Percentiles rank a stretch among this genome's conserved stretches.
These are phyloP conservation scores for Globisporangium ultimum DNA, from an alignment of 352 stramenopile genomes.

Conservation along the genomic window DNA sequence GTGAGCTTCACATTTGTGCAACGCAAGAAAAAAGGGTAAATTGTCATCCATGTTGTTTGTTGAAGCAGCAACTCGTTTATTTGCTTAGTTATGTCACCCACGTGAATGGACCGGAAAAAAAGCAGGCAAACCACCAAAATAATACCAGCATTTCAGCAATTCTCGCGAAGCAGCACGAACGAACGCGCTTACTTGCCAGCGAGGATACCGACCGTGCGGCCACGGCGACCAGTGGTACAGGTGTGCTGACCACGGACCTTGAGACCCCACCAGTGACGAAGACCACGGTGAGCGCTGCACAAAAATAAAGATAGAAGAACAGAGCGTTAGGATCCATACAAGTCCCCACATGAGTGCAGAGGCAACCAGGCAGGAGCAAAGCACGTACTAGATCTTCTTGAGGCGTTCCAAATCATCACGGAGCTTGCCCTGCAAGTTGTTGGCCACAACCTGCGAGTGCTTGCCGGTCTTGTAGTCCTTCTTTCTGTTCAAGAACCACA, in stretches of 20 bases:
- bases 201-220: conserved; percentile 78
- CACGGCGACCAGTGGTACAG: conserved; percentile 98
- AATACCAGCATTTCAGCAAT: conserved; percentile 65
- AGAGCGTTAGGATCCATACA: conserved; percentile 1
- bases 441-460: conserved; percentile 97
- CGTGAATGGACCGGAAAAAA: conserved; percentile 7
- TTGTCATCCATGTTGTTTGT: conserved; percentile 1
- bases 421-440: conserved; percentile 98
- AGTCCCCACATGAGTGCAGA: not conserved
- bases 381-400: conserved; percentile 97
- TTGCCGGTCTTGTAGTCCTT: conserved; percentile 99
- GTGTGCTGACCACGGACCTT: conserved; percentile 99
- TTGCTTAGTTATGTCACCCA: conserved; percentile 16
- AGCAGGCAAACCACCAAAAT: conserved; percentile 32
- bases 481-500: conserved; percentile 99
- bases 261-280: conserved; percentile 99
- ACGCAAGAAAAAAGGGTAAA: not conserved
- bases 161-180: conserved; percentile 41
- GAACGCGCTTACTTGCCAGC: conserved; percentile 28
- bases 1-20: not conserved
- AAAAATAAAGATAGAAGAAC: conserved; percentile 8
- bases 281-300: conserved; percentile 94
- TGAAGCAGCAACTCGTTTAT: conserved; percentile 23
- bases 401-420: conserved; percentile 99
- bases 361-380: not conserved